Percentiles rank a stretch among this genome's conserved stretches.
These are phyloP conservation scores for Pyrus bretschneideri DNA, from an alignment of 306 rosid species.

Conservation along the genomic window DNA sequence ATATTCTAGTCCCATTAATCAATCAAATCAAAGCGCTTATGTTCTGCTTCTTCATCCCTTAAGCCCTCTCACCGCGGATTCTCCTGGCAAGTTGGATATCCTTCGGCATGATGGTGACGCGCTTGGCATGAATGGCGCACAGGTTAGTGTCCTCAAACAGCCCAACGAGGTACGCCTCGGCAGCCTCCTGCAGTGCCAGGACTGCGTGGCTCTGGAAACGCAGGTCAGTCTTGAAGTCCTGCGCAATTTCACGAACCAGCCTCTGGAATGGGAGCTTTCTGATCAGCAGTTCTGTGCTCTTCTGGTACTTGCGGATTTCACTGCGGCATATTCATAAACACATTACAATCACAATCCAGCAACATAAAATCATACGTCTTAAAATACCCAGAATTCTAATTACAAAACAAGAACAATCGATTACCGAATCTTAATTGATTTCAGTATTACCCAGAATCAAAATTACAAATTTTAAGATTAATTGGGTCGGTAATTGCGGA, in stretches of 20 bases:
- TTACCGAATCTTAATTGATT: background rate
- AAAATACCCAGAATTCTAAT: background rate
- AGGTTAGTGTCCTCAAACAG: constrained; percentile 41
- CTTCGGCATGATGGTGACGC: constrained; percentile 30
- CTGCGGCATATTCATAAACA: background rate
- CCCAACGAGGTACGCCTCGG: constrained; percentile 42
- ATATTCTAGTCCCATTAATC: background rate
- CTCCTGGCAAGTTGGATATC: constrained; percentile 42
- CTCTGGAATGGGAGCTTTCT: constrained; percentile 39
- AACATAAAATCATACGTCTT: background rate
- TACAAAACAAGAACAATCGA: background rate
- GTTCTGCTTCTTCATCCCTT: background rate
- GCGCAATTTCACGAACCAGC: constrained; percentile 30
- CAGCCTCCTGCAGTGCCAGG: constrained; percentile 39
- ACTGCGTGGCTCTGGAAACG: constrained; percentile 46
- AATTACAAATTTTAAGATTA: background rate
- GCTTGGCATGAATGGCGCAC: constrained; percentile 37
- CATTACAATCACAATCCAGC: background rate
- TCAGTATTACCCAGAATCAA: background rate
- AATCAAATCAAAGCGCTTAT: too few relatives aligned
- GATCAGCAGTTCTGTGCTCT: constrained; percentile 31
- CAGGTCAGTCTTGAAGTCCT: constrained; percentile 37
- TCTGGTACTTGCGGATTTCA: constrained; percentile 43
- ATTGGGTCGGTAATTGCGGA: background rate
- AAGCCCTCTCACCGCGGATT: constrained; percentile 31